Percentiles rank a stretch among this genome's conserved stretches.
phyloP scores from a whole-genome alignment of 2,329 filamentous ascomycete genomes.

The Talaromyces sp. region DNA sequence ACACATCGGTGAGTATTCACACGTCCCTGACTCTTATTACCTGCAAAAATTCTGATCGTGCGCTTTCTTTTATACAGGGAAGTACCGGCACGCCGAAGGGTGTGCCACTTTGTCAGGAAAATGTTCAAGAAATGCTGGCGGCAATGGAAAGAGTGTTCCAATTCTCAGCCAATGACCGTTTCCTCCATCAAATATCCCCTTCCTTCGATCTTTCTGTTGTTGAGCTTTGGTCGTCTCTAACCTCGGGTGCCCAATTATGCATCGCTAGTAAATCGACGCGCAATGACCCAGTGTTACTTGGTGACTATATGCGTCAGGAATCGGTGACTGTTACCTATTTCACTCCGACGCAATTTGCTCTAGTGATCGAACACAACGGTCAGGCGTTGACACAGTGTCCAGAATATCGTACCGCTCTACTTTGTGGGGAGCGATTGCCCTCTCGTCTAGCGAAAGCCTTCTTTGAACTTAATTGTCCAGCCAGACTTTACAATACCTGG shows the following conservation, averaged over 20 bases:
- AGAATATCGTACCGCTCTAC: background rate
- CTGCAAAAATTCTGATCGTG: too few relatives aligned
- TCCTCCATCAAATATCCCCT: background rate
- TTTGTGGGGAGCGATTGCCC: background rate
- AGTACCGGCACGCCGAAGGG: background rate
- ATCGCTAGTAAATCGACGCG: background rate
- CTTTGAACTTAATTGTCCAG: background rate
- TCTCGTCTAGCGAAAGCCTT: background rate
- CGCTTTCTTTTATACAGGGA: background rate
- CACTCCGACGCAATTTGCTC: background rate
- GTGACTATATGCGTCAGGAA: background rate
- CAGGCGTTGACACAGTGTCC: background rate
- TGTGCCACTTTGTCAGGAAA: background rate
- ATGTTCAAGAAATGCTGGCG: background rate
- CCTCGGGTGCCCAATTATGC: background rate
- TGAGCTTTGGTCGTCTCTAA: background rate
- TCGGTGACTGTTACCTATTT: background rate
- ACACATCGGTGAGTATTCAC: background rate
- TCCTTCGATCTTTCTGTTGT: background rate
- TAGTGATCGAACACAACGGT: background rate
- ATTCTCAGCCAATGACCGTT: background rate
- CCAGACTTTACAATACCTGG: background rate
- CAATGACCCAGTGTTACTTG: background rate
- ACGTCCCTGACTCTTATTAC: background rate
- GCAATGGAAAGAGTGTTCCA: background rate